Evolutionary conservation across 2,329 filamentous ascomycete genomes (phyloP), one percentile per base, ranked within the genome.

Genomic region (Verticillium albo-atrum): DNA sequence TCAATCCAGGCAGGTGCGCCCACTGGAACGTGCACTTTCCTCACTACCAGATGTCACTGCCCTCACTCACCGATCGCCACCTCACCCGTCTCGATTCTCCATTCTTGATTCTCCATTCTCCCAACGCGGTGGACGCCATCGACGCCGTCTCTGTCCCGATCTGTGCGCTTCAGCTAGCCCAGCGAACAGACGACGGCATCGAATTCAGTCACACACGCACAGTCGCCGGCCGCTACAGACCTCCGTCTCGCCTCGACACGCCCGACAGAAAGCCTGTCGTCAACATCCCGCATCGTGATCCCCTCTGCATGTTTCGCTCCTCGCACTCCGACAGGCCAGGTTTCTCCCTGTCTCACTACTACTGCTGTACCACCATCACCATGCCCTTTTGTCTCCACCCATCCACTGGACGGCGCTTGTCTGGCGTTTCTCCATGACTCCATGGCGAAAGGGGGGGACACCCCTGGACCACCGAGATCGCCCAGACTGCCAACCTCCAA

Each of bases 291-390:
- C 62, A 58, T 72, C 69, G 70, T 71, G 66, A 69, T 67, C 65
- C n/a, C n/a, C 61, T 62, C 63, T 65, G 64, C 66, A 70, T 75
- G 74, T 77, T 74, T 76, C 67, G 71, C 67, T 71, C 62, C 56
- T 56, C 62, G 55, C 60, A 61, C 68, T 72, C 72, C 69, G 68
- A 75, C 65, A 74, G 74, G 72, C 53, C 69, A 66, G 58, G 61
- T 65, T 64, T 64, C 68, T 68, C 68, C 65, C 69, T 72, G 70
- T 71, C 70, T 72, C 64, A 68, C 66, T 65, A 62, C 59, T 55
- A 56, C 42, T 64, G 30, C 58, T 30, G 27, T 20, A 17, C 26
- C 27, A 60, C 54, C 54, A 59, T 63, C 68, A 68, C 66, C 66
- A 68, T 62, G 63, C 64, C 66, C 60, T 59, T 58, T 57, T 62